A percentile compares a stretch with the other conserved stretches of the same genome.
These are phyloP conservation scores for Chernovozyma aurita DNA, from an alignment of 1,139 yeast species.

Conservation along the genomic window DNA sequence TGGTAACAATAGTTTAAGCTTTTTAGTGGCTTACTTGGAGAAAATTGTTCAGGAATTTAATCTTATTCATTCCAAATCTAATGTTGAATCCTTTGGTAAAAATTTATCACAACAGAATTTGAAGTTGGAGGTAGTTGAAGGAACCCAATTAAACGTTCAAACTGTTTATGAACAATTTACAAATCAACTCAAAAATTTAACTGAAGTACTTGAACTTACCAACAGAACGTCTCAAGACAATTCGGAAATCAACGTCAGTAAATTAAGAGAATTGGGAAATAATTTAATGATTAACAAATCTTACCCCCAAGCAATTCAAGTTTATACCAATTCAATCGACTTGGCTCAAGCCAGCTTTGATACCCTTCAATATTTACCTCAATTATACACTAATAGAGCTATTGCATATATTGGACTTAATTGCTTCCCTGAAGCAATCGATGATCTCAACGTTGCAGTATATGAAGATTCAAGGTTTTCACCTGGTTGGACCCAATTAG, in stretches of 20 bases:
- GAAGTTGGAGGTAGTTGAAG: background rate
- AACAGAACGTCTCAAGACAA: background rate
- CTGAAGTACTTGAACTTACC: background rate
- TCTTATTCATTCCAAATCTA: background rate
- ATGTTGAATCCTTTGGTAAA: background rate
- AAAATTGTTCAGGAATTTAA: background rate
- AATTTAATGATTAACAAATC: constrained; percentile 35
- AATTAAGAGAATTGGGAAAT: constrained; percentile 39
- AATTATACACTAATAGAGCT: constrained; percentile 37
- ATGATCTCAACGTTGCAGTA: constrained; percentile 34
- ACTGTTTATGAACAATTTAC: background rate
- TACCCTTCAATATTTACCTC: constrained; percentile 19
- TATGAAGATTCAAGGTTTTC: constrained; percentile 29
- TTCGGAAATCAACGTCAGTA: constrained; percentile 9
- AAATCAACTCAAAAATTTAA: background rate
- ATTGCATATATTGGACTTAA: constrained; percentile 42
- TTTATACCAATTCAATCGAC: constrained; percentile 36
- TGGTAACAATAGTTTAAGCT: background rate
- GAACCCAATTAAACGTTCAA: background rate
- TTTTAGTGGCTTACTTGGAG: background rate
- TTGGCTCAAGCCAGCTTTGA: constrained; percentile 7
- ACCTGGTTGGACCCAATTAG: constrained; percentile 46
- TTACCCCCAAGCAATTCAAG: constrained; percentile 39
- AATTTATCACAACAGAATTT: too few species aligned
- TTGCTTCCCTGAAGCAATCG: constrained; percentile 39